A percentile compares a stretch with the other conserved stretches of the same genome.
phyloP scores from a whole-genome alignment of 2,329 filamentous ascomycete genomes.

The Colletotrichum echinochloae region DNA sequence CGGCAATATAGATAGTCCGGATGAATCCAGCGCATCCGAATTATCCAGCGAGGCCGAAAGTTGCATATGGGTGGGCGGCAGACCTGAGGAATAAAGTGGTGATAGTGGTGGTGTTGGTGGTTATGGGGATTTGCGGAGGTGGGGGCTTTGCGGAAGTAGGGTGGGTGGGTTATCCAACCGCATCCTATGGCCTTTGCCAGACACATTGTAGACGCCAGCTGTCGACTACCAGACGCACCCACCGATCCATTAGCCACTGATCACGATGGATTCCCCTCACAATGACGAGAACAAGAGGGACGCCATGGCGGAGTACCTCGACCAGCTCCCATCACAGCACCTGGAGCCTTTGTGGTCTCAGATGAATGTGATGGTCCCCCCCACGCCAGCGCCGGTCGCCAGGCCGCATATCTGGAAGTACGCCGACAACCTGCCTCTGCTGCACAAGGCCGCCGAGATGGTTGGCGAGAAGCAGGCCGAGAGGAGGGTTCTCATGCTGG shows the following conservation, averaged over 20 bases:
- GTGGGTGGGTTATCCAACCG: too few species aligned
- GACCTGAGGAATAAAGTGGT: too few species aligned
- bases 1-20: too few species aligned
- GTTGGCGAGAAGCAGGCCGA: constrained; percentile 56
- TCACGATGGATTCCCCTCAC: constrained; percentile 26
- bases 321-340: constrained; percentile 47
- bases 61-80: too few species aligned
- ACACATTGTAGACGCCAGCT: too few species aligned
- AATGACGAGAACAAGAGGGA: constrained; percentile 40
- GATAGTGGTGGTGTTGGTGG: too few species aligned
- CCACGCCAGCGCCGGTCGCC: constrained; percentile 57
- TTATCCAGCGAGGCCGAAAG: too few species aligned
- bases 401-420: constrained; percentile 56
- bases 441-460: constrained; percentile 50
- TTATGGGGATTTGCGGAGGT: too few species aligned
- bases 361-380: constrained; percentile 61
- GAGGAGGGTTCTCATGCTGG: constrained; percentile 56
- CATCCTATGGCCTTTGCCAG: not conserved
- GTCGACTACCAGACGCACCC: not conserved
- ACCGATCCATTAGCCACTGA: not conserved
- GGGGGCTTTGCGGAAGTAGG: too few species aligned
- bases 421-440: constrained; percentile 49
- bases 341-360: constrained; percentile 61
- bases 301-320: constrained; percentile 48
- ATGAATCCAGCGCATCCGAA: too few species aligned